Evolutionary conservation across 2,329 filamentous ascomycete species (phyloP), one percentile per base, ranked within the genome.

Genomic region (Diaporthe vaccinii): DNA sequence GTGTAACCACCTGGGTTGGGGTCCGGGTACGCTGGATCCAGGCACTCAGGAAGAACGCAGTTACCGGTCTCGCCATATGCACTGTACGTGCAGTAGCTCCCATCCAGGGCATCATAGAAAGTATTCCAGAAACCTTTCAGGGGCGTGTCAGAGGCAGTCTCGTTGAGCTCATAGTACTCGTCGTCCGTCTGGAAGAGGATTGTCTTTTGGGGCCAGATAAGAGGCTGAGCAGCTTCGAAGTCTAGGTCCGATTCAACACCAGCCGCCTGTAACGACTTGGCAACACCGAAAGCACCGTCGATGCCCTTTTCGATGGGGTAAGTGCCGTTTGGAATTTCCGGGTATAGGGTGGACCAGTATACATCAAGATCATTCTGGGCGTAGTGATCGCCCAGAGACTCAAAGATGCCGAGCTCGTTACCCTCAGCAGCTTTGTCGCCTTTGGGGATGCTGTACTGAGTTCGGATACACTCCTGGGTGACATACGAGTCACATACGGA

Each of bases 51-150:
- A 7, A 68, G 68, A 2, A 70, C 73, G 62, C 76, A 77, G 76
- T 90, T 84, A 17, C 88, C 89, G 0, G 83, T 87, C 78, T 88
- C 85, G 62, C 76, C 76, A 9, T 83, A 89, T 1, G 87, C 87
- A n/a, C 82, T 82, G 77, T 86, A 87, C 12, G 84, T 85, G 82
- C 89, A 77, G 55, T 77, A 77, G 55, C 67, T 72, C 3, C 76
- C 88, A 77, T 89, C 88, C 55, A 89, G 83, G 41, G 88, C 88
- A 74, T 89, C 87, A 58, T 87, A 84, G 79, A 89, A 88, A 44
- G 86, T 80, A 72, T 80, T 80, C 75, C 79, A 80, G 73, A 80
- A 80, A 12, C 78, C 82, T 1, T 80, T 79, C 74, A 84, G 83
- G 3, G 74, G 75, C 20, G 39, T 74, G 75, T 17, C 15, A 8